Conservation (phyloP, 768 basidiomycete species). For the Collybia nuda region DNA sequence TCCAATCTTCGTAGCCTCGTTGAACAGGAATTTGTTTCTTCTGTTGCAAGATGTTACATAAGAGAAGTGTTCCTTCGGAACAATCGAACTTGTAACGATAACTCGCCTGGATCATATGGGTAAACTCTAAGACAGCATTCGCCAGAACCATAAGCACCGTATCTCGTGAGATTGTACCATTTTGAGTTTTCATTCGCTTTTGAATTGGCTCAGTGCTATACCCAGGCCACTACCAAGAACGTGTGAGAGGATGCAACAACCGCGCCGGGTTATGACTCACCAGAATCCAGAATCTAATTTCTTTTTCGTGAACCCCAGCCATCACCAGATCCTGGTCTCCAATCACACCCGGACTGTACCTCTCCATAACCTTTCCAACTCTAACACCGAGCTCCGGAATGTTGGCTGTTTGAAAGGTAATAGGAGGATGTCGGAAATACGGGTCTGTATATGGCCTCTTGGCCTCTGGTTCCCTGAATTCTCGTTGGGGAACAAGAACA, state of each 20-base stretch:
- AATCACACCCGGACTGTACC: conserved; percentile 13
- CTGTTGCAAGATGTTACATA: conserved; percentile 11
- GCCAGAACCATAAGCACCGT: conserved; percentile 29
- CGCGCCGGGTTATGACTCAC: conserved; percentile 19
- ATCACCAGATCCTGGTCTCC: conserved; percentile 21
- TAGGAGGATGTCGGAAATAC: conserved; percentile 18
- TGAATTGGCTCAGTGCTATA: conserved; percentile 36
- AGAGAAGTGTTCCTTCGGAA: background rate
- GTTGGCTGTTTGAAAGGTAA: conserved; percentile 27
- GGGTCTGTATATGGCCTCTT: conserved; percentile 10
- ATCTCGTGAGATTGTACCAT: conserved; percentile 27
- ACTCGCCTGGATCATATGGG: conserved; percentile 29
- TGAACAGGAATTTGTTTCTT: conserved; percentile 26
- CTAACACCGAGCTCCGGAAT: conserved; percentile 28
- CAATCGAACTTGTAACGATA: background rate
- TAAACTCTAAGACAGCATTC: conserved; percentile 27
- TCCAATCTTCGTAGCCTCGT: conserved; percentile 37
- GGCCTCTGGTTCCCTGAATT: conserved; percentile 15
- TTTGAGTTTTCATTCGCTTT: conserved; percentile 34
- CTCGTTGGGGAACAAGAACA: conserved; percentile 22
- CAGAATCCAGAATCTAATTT: conserved; percentile 32
- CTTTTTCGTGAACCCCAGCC: conserved; percentile 16
- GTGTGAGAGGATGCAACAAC: background rate
- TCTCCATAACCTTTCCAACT: conserved; percentile 25
- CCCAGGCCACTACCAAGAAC: conserved; percentile 44